Evolutionary conservation across 176 grass and related monocot genomes (phyloP).

Genomic region (Calamus simplicifolius): DNA sequence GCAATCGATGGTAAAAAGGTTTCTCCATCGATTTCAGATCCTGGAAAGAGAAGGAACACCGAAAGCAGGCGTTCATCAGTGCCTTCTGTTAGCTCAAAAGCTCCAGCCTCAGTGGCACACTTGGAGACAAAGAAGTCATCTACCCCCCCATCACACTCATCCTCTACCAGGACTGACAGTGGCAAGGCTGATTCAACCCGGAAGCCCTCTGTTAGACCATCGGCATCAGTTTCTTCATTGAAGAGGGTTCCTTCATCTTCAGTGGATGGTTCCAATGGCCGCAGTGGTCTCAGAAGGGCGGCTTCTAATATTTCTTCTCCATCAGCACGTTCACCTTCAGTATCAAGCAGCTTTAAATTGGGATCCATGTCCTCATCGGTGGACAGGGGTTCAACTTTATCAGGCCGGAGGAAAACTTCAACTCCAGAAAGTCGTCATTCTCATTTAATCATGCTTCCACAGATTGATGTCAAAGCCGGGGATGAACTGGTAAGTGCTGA

Average conservation of each 20-base stretch:
- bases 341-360: slow-evolving; percentile 45
- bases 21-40: slow-evolving; percentile 40
- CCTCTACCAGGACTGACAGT: slow-evolving; percentile 14
- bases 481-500: slow-evolving; percentile 67
- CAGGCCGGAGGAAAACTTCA: slow-evolving; percentile 50
- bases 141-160: slow-evolving; percentile 6
- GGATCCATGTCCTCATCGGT: slow-evolving; percentile 34
- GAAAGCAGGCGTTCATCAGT: slow-evolving; percentile 18
- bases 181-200: slow-evolving; percentile 21
- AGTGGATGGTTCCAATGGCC: slow-evolving; percentile 40
- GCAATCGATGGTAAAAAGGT: slow-evolving; percentile 30
- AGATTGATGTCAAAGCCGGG: slow-evolving; percentile 82
- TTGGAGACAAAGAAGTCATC: slow-evolving; percentile 34
- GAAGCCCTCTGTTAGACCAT: slow-evolving; percentile 33
- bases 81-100: slow-evolving; percentile 26
- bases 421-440: slow-evolving; percentile 53
- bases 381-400: slow-evolving; percentile 32
- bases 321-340: slow-evolving; percentile 42
- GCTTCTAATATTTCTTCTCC: slow-evolving; percentile 38
- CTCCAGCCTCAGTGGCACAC: background rate
- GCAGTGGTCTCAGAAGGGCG: slow-evolving; percentile 37
- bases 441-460: slow-evolving; percentile 79
- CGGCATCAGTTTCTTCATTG: slow-evolving; percentile 32
- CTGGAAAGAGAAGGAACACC: slow-evolving; percentile 30
- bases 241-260: slow-evolving; percentile 37